Conservation (phyloP, 1,284 basidiomycete species). For the Exobasidium rhododendri region DNA sequence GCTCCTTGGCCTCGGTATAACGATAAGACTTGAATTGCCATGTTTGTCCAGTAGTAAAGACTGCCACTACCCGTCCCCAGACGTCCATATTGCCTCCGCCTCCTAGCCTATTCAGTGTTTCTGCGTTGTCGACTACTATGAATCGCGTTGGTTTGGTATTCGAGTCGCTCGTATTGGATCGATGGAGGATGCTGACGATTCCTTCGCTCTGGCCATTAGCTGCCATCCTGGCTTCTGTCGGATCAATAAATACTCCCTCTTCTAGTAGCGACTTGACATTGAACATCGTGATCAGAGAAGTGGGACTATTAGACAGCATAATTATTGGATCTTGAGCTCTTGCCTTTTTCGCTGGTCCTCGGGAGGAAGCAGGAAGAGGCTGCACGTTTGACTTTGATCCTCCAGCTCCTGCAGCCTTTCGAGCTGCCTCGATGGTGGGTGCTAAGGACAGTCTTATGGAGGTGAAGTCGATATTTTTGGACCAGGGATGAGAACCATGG, state of each 20-base stretch:
- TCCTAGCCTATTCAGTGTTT: slow-evolving; percentile 65
- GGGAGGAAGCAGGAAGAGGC: background rate
- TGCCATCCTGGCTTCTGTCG: slow-evolving; percentile 42
- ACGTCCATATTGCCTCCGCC: slow-evolving; percentile 30
- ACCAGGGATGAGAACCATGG: slow-evolving; percentile 15
- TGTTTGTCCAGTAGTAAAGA: slow-evolving; percentile 92
- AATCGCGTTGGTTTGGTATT: slow-evolving; percentile 60
- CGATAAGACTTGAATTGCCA: slow-evolving; percentile 98
- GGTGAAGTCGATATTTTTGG: slow-evolving; percentile 16
- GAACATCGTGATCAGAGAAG: slow-evolving; percentile 93
- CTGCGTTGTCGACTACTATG: slow-evolving; percentile 85
- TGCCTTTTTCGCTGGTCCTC: slow-evolving; percentile 27
- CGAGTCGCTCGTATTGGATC: background rate
- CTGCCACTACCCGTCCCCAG: slow-evolving; percentile 84
- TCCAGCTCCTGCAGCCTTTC: slow-evolving; percentile 20
- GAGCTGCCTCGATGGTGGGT: slow-evolving; percentile 19
- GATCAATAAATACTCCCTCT: slow-evolving; percentile 68
- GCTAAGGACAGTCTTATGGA: slow-evolving; percentile 5
- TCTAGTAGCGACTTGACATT: slow-evolving; percentile 92
- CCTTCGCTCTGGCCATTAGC: slow-evolving; percentile 39
- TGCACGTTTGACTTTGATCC: background rate
- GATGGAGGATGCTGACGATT: slow-evolving; percentile 44
- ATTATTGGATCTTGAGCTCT: slow-evolving; percentile 72
- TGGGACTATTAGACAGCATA: slow-evolving; percentile 91
- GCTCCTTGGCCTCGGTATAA: slow-evolving; percentile 83